These are phyloP conservation scores for Leccinum rimulosum DNA, from an alignment of 768 basidiomycete genomes.

Conservation along the genomic window DNA sequence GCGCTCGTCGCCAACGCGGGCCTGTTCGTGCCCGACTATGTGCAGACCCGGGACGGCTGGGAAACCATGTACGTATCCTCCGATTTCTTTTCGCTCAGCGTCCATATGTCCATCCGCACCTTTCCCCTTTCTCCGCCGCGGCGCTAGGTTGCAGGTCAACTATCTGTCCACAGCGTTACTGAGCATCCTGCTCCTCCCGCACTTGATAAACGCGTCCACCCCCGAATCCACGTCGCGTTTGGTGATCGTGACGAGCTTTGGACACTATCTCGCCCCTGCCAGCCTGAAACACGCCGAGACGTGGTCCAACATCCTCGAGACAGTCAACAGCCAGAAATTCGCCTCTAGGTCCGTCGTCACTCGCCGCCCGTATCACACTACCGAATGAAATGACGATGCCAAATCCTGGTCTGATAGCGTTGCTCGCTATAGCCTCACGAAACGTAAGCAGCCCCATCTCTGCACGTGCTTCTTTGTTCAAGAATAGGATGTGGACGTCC, in stretches of 20 bases:
- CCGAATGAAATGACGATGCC: not conserved
- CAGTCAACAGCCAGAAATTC: constrained; percentile 20
- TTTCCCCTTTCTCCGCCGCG: not conserved
- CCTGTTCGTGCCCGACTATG: constrained; percentile 12
- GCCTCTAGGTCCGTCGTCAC: constrained; percentile 15
- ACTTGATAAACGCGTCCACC: constrained; percentile 21
- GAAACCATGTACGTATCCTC: constrained; percentile 37
- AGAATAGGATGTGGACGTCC: not conserved
- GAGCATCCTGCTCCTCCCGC: constrained; percentile 32
- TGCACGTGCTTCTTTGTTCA: not conserved
- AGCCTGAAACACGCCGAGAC: constrained; percentile 5
- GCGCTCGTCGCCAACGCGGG: constrained; percentile 34
- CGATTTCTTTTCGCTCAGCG: not conserved
- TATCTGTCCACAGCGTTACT: constrained; percentile 31
- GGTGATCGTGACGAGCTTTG: constrained; percentile 29
- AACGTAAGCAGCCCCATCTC: constrained; percentile 13
- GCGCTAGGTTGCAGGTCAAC: constrained; percentile 33
- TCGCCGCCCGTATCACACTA: not conserved
- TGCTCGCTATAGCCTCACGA: constrained; percentile 23
- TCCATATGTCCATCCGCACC: not conserved
- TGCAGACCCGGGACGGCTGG: constrained; percentile 42
- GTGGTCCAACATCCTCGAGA: constrained; percentile 21
- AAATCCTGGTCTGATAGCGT: not conserved
- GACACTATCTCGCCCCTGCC: constrained; percentile 18
- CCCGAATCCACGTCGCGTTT: constrained; percentile 17